phyloP scores from a whole-genome alignment of 225 moss, liverwort and hornwort species.

The Thuidium tamariscinum region DNA sequence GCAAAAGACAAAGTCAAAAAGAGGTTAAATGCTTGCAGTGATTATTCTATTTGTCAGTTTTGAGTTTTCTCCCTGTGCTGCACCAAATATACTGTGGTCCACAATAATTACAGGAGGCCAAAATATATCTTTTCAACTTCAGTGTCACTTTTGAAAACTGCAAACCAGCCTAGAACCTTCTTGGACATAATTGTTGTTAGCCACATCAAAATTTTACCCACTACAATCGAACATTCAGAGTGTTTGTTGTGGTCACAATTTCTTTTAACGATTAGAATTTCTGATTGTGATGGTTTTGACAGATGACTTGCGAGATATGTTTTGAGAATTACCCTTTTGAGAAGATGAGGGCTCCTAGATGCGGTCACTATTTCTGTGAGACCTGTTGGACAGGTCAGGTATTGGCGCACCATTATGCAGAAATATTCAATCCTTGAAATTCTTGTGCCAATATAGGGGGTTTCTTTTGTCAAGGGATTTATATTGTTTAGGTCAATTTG shows the following conservation, averaged over 20 bases:
- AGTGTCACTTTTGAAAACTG: background rate
- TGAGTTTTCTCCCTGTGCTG: background rate
- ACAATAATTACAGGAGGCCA: background rate
- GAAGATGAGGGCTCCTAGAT: slow-evolving; percentile 86
- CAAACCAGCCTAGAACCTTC: background rate
- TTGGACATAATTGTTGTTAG: background rate
- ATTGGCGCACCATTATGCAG: slow-evolving; percentile 17
- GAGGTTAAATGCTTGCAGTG: slow-evolving; percentile 24
- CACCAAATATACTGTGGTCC: background rate
- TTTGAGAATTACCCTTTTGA: slow-evolving; percentile 63
- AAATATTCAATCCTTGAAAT: background rate
- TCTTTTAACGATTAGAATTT: background rate
- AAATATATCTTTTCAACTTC: background rate
- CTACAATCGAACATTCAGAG: background rate
- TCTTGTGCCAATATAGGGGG: background rate
- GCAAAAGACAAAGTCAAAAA: slow-evolving; percentile 23
- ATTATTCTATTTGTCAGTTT: background rate
- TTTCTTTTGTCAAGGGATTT: background rate
- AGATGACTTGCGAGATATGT: slow-evolving; percentile 82
- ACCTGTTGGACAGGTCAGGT: slow-evolving; percentile 86
- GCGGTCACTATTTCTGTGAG: slow-evolving; percentile 92
- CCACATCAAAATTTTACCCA: background rate
- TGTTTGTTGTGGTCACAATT: background rate
- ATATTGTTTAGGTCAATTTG: background rate
- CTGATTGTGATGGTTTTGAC: background rate